Percentiles rank a stretch among this genome's conserved stretches.
phyloP scores from a whole-genome alignment of 257 asterid genomes.

The Lavandula angustifolia region DNA sequence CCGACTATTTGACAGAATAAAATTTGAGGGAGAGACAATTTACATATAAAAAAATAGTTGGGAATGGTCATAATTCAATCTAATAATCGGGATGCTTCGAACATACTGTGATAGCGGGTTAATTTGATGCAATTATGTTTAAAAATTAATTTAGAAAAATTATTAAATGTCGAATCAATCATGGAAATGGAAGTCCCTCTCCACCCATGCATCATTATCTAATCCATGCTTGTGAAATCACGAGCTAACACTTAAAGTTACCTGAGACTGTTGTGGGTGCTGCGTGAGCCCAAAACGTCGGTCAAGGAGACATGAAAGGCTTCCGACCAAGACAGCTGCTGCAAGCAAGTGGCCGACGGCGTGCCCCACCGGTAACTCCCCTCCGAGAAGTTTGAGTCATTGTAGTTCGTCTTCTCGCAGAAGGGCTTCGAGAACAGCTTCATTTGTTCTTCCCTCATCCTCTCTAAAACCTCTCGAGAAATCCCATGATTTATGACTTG shows the following conservation, averaged over 20 bases:
- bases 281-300: constrained; percentile 48
- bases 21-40: too few species aligned
- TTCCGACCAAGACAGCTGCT: constrained; percentile 87
- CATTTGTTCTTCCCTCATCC: constrained; percentile 72
- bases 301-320: constrained; percentile 80
- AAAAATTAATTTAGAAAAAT: too few species aligned
- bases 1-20: too few species aligned
- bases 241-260: constrained; percentile 17
- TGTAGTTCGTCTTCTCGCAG: constrained; percentile 46
- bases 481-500: constrained; percentile 89
- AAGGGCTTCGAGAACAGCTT: constrained; percentile 68
- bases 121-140: too few species aligned
- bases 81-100: too few species aligned
- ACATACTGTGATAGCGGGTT: too few species aligned
- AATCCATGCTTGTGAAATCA: too few species aligned
- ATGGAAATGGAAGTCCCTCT: too few species aligned
- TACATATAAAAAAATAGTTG: too few species aligned
- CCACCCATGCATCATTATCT: too few species aligned
- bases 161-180: too few species aligned
- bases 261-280: constrained; percentile 47
- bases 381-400: constrained; percentile 53
- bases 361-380: constrained; percentile 95
- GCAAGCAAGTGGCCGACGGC: constrained; percentile 68
- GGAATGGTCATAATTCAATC: too few species aligned
- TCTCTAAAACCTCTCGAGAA: constrained; percentile 53